Percentiles rank a stretch among this genome's conserved stretches.
phyloP scores from a whole-genome alignment of 1,284 basidiomycete genomes.

The Gymnopus androsaceus region DNA sequence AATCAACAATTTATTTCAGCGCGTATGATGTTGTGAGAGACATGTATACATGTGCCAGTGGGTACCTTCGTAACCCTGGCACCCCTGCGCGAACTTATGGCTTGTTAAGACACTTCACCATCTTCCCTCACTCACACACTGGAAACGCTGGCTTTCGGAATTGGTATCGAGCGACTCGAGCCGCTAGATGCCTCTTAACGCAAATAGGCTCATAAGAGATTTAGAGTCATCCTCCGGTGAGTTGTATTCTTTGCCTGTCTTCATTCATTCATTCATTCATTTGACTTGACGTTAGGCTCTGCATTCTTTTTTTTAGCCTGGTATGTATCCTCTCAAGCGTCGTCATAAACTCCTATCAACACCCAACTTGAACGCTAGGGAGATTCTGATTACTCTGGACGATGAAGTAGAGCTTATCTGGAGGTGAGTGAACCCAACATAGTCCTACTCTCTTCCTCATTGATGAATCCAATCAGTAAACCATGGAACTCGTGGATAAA shows the following conservation, averaged over 20 bases:
- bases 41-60: too few species aligned
- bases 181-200: slow-evolving; percentile 1
- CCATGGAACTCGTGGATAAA: slow-evolving; percentile 25
- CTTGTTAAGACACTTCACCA: too few species aligned
- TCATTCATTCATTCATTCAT: not conserved
- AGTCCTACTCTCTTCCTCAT: not conserved
- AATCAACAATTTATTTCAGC: too few species aligned
- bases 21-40: too few species aligned
- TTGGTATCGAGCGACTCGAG: not conserved
- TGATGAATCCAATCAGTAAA: slow-evolving; percentile 16
- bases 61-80: too few species aligned
- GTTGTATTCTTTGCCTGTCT: not conserved
- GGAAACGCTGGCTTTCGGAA: not conserved
- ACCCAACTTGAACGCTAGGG: slow-evolving; percentile 15
- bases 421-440: slow-evolving; percentile 15
- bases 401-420: slow-evolving; percentile 26
- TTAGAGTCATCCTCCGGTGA: slow-evolving; percentile 8
- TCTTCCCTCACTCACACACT: not conserved
- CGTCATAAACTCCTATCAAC: not conserved
- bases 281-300: slow-evolving; percentile 8
- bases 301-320: slow-evolving; percentile 23
- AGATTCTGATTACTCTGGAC: slow-evolving; percentile 24
- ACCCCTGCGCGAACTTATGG: too few species aligned
- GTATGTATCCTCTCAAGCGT: not conserved
- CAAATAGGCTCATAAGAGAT: slow-evolving; percentile 9